Percentiles rank a stretch among this genome's conserved stretches.
phyloP scores from a whole-genome alignment of 495 filamentous ascomycete species.

The Talaromyces wortmannii region DNA sequence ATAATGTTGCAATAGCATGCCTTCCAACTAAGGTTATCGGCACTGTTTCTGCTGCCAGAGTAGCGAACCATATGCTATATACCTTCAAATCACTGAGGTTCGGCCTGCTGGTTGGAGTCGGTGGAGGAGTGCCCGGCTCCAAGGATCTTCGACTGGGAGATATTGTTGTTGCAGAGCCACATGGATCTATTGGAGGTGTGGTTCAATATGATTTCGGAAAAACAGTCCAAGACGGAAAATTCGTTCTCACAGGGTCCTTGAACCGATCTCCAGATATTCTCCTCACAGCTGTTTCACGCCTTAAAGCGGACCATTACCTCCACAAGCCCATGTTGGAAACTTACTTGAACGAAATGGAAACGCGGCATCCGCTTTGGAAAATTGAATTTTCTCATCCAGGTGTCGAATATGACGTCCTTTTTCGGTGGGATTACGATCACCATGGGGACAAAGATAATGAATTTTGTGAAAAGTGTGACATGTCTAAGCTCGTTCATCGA shows the following conservation, averaged over 20 bases:
- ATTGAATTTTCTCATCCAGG: conserved; percentile 11
- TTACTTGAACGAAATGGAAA: conserved; percentile 8
- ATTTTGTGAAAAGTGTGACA: conserved; percentile 11
- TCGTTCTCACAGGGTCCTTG: conserved; percentile 15
- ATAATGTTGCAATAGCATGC: conserved; percentile 25
- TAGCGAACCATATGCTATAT: conserved; percentile 17
- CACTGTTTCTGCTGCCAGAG: conserved; percentile 17
- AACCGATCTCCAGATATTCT: conserved; percentile 12
- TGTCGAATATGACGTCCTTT: conserved; percentile 12
- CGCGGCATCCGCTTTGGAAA: conserved; percentile 6
- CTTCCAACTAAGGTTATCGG: conserved; percentile 21
- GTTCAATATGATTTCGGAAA: conserved; percentile 17
- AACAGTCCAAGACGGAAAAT: background rate
- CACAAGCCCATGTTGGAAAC: background rate
- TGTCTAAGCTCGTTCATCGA: conserved; percentile 6
- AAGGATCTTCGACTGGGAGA: conserved; percentile 23
- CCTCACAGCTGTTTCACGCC: conserved; percentile 1
- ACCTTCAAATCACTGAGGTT: conserved; percentile 26
- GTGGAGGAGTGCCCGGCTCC: conserved; percentile 24
- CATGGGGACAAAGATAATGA: background rate
- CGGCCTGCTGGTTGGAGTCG: conserved; percentile 33
- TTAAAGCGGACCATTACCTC: conserved; percentile 4
- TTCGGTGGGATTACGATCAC: conserved; percentile 13
- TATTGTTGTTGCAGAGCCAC: conserved; percentile 15
- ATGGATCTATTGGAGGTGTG: conserved; percentile 4